Base-by-base conservation (phyloP, 768 basidiomycete genomes). In the Pilatotrama ljubarskyi region DNA sequence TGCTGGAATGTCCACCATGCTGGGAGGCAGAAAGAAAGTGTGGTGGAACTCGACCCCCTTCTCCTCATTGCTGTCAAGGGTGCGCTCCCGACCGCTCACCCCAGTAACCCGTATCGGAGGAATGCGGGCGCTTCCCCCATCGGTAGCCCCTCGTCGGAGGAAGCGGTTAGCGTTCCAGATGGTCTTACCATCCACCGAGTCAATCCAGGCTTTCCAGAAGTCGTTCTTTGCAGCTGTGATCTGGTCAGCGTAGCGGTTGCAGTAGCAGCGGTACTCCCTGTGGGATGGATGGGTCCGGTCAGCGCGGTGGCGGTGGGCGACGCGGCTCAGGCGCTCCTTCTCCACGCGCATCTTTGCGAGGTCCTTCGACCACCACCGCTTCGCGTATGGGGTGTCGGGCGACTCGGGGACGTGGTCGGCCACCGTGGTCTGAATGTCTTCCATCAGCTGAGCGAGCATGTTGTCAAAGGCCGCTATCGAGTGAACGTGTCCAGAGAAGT, bases 351-450 rank as follows among this genome's bases (percentile, higher is more conserved):
- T 29, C 0, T 63, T 48, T 0, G 51, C 52, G 3, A 80, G 72
- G 0, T 74, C 73, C 15, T 59, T 49, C 10, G 52, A 68, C 73
- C 70, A 78, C 77, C 76, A 78, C 2, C 67, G 20, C 35, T 76
- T 76, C 2, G 59, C 24, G 53, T 68, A 68, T 2, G 68, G 70
- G 2, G 53, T 61, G 0, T 67, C 65, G 25, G 63, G 55, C 1
- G 60, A 24, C 1, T 47, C 20, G 0, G 72, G 74, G 0, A 73
- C 68, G 6, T 55, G 24, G 8, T 55, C 43, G 10, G 62, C 40
- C 0, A 73, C 66, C 0, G 64, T 65, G 0, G 53, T 40, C 15
- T 65, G 43, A 0, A 77, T 49, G 0, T 68, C 67, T 0, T 11
- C 32, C 0, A 59, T 64, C 0, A 77, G 49, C 1, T 5, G 8